phyloP scores from a whole-genome alignment of 306 rosid genomes.

The Parietaria judaica region DNA sequence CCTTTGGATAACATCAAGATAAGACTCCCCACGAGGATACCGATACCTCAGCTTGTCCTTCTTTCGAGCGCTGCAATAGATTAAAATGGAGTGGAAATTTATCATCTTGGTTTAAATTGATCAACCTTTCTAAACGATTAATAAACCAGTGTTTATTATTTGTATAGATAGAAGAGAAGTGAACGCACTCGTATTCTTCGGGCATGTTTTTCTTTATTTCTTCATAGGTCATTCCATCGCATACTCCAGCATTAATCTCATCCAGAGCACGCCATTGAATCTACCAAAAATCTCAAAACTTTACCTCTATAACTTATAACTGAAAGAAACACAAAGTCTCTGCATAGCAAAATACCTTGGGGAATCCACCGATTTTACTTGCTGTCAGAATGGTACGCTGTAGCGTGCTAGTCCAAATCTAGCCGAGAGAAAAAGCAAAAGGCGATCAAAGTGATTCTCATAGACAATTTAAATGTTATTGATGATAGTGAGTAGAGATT shows the following conservation, averaged over 20 bases:
- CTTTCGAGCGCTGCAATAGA: conserved; percentile 59
- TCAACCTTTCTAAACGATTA: no score
- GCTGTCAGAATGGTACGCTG: conserved; percentile 93
- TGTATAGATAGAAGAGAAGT: no score
- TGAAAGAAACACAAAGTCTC: neutral
- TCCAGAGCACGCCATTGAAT: conserved; percentile 99
- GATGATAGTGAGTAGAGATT: no score
- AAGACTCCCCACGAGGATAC: conserved; percentile 98
- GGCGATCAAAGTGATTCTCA: no score
- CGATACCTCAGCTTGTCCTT: conserved; percentile 96
- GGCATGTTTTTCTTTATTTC: conserved; percentile 98
- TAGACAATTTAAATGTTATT: no score
- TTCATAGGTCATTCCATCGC: conserved; percentile 94
- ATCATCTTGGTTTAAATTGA: no score
- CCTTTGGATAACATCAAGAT: conserved; percentile 98
- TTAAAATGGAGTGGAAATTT: neutral
- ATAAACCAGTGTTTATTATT: no score
- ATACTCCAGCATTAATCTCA: conserved; percentile 85
- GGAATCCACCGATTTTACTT: conserved; percentile 75
- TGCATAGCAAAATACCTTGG: conserved; percentile 48
- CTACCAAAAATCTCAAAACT: conserved; percentile 32
- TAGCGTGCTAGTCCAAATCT: conserved; percentile 99
- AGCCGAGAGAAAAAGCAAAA: conserved; percentile 13
- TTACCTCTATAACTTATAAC: neutral
- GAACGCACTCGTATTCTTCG: conserved; percentile 79